These are phyloP conservation scores for Podospora comata DNA, from an alignment of 495 filamentous ascomycete species.

Conservation along the genomic window DNA sequence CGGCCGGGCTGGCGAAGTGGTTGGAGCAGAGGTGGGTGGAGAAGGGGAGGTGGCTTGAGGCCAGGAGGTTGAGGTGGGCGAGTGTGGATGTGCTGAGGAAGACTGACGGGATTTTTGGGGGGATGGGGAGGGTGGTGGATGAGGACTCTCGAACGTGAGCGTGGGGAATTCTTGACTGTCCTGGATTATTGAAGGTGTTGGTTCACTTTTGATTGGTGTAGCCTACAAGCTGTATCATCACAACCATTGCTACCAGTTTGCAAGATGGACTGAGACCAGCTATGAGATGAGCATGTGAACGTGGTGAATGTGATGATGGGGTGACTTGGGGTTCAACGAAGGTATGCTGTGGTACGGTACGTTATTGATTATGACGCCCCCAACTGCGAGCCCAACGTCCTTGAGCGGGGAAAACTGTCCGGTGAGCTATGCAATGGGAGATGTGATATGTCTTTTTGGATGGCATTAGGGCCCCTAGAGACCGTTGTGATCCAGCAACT, in stretches of 20 bases:
- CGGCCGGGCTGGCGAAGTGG: constrained; percentile 48
- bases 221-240: no score
- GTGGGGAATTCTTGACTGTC: neutral
- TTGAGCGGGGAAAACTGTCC: neutral
- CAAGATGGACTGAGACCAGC: neutral
- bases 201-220: neutral
- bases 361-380: neutral
- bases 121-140: neutral
- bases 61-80: constrained; percentile 29
- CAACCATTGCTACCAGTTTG: neutral
- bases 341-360: neutral
- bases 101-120: neutral
- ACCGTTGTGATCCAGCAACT: neutral
- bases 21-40: constrained; percentile 52
- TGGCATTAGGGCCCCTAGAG: neutral
- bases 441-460: neutral
- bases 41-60: constrained; percentile 53
- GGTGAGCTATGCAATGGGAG: neutral
- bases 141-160: neutral
- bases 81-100: neutral
- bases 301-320: neutral
- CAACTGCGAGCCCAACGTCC: neutral
- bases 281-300: neutral
- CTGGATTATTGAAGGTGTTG: neutral
- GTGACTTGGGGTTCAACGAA: neutral